Evolutionary conservation across 2,329 filamentous ascomycete genomes (phyloP).

Genomic region (Diaporthe sp.): DNA sequence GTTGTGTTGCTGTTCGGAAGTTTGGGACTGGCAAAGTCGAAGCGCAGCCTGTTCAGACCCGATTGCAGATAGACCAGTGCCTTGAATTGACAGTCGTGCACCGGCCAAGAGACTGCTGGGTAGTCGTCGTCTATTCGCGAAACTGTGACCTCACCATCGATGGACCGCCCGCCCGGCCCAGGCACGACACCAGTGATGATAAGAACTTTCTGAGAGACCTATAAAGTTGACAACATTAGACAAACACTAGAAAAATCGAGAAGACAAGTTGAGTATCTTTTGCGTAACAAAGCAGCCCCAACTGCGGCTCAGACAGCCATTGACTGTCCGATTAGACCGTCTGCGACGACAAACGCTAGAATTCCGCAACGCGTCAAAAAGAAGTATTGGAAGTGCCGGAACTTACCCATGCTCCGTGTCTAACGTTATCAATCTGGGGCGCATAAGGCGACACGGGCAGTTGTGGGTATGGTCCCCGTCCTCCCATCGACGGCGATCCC

Average conservation of each 20-base stretch:
- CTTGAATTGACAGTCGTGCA: conserved; percentile 92
- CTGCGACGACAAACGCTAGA: too few species aligned
- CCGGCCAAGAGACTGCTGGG: conserved; percentile 87
- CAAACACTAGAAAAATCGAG: not conserved
- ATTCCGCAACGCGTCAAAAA: not conserved
- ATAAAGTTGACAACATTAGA: conserved; percentile 26
- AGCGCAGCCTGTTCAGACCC: conserved; percentile 87
- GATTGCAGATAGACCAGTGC: conserved; percentile 90
- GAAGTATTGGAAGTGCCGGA: not conserved
- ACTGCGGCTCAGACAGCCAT: not conserved
- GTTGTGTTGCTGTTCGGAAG: conserved; percentile 77
- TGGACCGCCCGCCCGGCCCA: conserved; percentile 74
- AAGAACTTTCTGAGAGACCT: conserved; percentile 94
- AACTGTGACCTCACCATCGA: conserved; percentile 86
- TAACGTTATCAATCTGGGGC: conserved; percentile 82
- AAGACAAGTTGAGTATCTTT: not conserved
- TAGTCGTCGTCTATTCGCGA: conserved; percentile 88
- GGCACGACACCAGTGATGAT: conserved; percentile 86
- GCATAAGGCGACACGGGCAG: conserved; percentile 83
- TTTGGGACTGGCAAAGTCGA: conserved; percentile 90
- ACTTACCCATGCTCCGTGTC: conserved; percentile 88
- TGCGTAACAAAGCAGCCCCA: not conserved
- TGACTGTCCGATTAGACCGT: not conserved
- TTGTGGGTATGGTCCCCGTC: conserved; percentile 65
- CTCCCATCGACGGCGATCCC: conserved; percentile 67